Evolutionary conservation across 495 filamentous ascomycete species (phyloP).

Genomic region (Annulohypoxylon bovei): DNA sequence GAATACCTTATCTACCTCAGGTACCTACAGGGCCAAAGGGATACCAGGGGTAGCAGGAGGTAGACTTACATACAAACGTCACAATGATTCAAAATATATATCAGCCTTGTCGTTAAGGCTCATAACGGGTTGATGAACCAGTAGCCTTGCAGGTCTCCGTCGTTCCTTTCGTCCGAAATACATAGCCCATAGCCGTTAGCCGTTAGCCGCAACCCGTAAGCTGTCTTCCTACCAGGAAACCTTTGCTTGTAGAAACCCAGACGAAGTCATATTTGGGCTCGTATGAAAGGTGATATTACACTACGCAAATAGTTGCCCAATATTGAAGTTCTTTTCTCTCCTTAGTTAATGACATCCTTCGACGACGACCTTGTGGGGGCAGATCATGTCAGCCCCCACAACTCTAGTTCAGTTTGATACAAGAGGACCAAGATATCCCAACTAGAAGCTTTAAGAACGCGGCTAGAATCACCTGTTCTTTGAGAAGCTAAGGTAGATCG

Average conservation of each 20-base stretch:
- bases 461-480: slow-evolving; percentile 27
- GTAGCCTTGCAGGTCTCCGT: slow-evolving; percentile 21
- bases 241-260: neutral
- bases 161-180: slow-evolving; percentile 2
- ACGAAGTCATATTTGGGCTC: slow-evolving; percentile 1
- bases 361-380: slow-evolving; percentile 14
- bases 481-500: slow-evolving; percentile 16
- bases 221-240: neutral
- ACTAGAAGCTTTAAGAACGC: slow-evolving; percentile 32
- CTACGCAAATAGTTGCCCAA: neutral
- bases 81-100: neutral
- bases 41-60: neutral
- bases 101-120: slow-evolving; percentile 1
- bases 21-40: neutral
- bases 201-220: too few relatives aligned
- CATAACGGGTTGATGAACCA: neutral
- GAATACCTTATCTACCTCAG: neutral
- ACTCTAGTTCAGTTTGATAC: slow-evolving; percentile 14
- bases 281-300: slow-evolving; percentile 5
- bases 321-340: neutral
- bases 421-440: slow-evolving; percentile 10
- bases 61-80: neutral
- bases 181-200: neutral
- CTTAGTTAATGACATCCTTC: slow-evolving; percentile 1
- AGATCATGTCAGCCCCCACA: slow-evolving; percentile 12